Base-by-base conservation (phyloP, 1,284 basidiomycete genomes). In the Trichosporon asahii region DNA sequence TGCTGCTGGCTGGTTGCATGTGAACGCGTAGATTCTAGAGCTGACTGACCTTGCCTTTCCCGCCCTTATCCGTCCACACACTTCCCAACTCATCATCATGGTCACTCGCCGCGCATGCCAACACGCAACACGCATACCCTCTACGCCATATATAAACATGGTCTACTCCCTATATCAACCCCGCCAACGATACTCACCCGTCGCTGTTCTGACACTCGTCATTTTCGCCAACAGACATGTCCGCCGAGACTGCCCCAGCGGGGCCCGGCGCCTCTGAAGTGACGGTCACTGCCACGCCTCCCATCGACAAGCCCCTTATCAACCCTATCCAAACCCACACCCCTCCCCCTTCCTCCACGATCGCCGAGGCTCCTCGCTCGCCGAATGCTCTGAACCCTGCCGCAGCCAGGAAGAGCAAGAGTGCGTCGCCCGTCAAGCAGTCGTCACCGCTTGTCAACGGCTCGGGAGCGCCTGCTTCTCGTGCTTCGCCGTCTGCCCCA, bases 321-420 rank as follows among this genome's bases (percentile, higher is more conserved):
- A 80, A 79, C 67, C 78, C 79, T 18, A 69, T 80, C 27, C 78
- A 79, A 55, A 72, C 69, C 8, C 60, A 63, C 64, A 44, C 29
- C 1, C 57, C 76, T 18, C 76, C 79, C 23, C 76, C 77, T 11
- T 74, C 76, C 8, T 80, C 79, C 2, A 81, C 78, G 15, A 69
- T 79, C 0, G 78, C 74, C 15, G 80, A 80, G 68, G 76, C 79
- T 1, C 76, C 79, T 4, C 75, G 74, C 46, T 75, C 73, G 2
- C 79, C 79, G 11, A 76, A 77, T 37, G 68, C 77, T 12, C 49
- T 67, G 25, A 76, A 78, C 60, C 70, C 74, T 2, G 74, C 75
- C 49, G 23, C 27, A 9, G 21, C 49, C n/a, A 53, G n/a, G 31
- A 63, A 35, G 63, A 68, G 55, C 55, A 63, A n/a, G 44, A 35